These are phyloP conservation scores for Paramecium octaurelia DNA, from an alignment of 73 alveolate species.

Conservation along the genomic window DNA sequence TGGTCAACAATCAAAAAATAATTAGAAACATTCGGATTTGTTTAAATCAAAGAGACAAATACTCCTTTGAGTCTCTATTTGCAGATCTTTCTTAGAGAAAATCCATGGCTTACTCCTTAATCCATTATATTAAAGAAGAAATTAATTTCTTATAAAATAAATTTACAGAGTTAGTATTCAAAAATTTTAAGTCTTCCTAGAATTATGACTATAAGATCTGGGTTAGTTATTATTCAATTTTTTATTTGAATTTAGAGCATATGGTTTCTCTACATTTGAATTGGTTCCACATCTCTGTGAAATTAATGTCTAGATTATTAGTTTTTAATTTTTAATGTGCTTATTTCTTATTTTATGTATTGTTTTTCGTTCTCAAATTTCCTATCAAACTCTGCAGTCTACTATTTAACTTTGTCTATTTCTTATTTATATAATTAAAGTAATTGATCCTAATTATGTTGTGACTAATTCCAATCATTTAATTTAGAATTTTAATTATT, in stretches of 20 bases:
- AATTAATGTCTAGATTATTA: background rate
- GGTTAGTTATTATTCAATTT: background rate
- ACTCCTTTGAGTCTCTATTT: background rate
- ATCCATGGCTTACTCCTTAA: background rate
- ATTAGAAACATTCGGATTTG: background rate
- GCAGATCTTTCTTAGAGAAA: background rate
- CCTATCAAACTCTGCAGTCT: conserved; percentile 18
- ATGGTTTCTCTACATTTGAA: background rate
- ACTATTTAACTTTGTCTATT: conserved; percentile 8
- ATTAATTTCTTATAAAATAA: background rate
- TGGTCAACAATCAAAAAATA: conserved; percentile 42
- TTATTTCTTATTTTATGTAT: conserved; percentile 19
- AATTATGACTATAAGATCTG: background rate
- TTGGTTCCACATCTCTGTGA: background rate
- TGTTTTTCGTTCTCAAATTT: conserved; percentile 17
- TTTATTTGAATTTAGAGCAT: background rate
- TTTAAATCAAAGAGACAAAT: background rate
- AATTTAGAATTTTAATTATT: background rate
- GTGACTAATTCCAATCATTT: background rate
- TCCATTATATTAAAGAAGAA: background rate
- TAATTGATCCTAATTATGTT: background rate
- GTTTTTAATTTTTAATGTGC: background rate
- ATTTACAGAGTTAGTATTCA: background rate
- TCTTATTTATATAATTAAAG: background rate
- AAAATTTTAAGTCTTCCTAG: background rate